Percentiles rank a stretch among this genome's conserved stretches.
Conservation (phyloP, 106 monocot genomes). For the Apostasia shenzhenica region DNA sequence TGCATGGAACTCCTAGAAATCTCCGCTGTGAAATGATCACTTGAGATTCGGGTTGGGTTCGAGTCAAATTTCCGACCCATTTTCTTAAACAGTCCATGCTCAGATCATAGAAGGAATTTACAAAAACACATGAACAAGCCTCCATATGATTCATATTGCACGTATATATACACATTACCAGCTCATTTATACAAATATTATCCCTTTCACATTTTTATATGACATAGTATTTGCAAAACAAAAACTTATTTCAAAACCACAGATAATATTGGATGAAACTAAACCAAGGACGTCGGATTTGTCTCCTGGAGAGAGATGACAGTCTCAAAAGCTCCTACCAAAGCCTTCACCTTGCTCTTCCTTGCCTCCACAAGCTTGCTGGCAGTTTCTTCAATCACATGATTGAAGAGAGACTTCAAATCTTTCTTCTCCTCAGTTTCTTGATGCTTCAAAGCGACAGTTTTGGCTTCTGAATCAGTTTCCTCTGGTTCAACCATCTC, state of each 20-base stretch:
- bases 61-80: too few species aligned
- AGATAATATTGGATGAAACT: too few species aligned
- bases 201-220: neutral
- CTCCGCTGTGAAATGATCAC: too few species aligned
- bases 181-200: neutral
- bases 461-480: conserved; percentile 15
- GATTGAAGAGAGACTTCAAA: conserved; percentile 43
- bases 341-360: conserved; percentile 95
- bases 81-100: too few species aligned
- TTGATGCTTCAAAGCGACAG: conserved; percentile 63
- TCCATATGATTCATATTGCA: neutral
- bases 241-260: too few species aligned
- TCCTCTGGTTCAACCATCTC: conserved; percentile 3
- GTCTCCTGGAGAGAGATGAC: conserved; percentile 81
- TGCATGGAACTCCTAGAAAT: too few species aligned
- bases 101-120: too few species aligned
- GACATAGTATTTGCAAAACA: too few species aligned
- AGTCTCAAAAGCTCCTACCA: conserved; percentile 96
- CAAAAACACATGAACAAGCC: neutral
- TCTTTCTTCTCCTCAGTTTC: conserved; percentile 60
- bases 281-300: neutral
- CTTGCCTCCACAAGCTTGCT: conserved; percentile 72
- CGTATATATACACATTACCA: neutral
- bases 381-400: conserved; percentile 88
- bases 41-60: too few species aligned